Evolutionary conservation across 2,329 filamentous ascomycete species (phyloP).

Genomic region (Diaporthe citrichinensis): DNA sequence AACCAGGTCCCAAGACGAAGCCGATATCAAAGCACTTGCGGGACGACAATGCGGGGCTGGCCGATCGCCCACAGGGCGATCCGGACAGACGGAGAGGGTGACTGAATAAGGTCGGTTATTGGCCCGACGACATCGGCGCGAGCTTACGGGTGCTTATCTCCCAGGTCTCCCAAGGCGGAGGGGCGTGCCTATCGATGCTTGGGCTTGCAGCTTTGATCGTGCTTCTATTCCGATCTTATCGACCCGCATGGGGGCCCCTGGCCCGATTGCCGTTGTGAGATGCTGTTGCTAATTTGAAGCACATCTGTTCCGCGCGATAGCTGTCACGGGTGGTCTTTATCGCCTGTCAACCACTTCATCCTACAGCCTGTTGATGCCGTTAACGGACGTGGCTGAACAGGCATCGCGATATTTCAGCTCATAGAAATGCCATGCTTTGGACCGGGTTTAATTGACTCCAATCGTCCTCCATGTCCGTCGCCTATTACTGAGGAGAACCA

Average conservation of each 20-base stretch:
- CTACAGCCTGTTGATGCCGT: constrained; percentile 26
- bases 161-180: not conserved
- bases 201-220: constrained; percentile 21
- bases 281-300: constrained; percentile 37
- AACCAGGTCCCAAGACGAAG: constrained; percentile 21
- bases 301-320: constrained; percentile 26
- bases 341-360: constrained; percentile 14
- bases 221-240: constrained; percentile 40
- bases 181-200: constrained; percentile 3
- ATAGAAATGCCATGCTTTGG: not conserved
- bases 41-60: constrained; percentile 39
- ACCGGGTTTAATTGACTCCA: not conserved
- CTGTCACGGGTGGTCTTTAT: constrained; percentile 28
- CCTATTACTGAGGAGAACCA: not conserved
- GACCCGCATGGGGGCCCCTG: not conserved
- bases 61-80: not conserved
- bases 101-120: constrained; percentile 32
- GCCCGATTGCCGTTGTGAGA: constrained; percentile 13
- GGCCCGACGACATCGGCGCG: constrained; percentile 38
- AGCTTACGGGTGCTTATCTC: constrained; percentile 38
- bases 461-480: not conserved
- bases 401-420: constrained; percentile 3
- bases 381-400: constrained; percentile 24
- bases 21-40: constrained; percentile 30
- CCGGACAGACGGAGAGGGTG: constrained; percentile 20